These are phyloP conservation scores for Hygrophoropsis aurantiaca DNA, from an alignment of 768 basidiomycete species.

Conservation along the genomic window DNA sequence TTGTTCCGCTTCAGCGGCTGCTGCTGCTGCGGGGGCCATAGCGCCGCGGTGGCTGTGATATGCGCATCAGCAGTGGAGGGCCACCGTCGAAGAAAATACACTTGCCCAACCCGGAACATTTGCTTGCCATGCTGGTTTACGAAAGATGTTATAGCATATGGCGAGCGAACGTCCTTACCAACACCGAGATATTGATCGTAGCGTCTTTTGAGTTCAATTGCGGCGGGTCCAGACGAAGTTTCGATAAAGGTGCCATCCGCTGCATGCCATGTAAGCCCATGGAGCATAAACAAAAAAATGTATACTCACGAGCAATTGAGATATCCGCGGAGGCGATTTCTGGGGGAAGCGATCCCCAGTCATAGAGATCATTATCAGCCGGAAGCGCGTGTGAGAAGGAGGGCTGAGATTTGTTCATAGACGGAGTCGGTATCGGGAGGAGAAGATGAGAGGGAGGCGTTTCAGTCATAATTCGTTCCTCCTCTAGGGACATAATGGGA, in stretches of 20 bases:
- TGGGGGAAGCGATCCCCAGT: slow-evolving; percentile 41
- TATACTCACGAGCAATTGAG: slow-evolving; percentile 54
- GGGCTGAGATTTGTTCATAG: slow-evolving; percentile 38
- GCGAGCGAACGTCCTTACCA: slow-evolving; percentile 64
- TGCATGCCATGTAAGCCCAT: slow-evolving; percentile 22
- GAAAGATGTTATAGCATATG: slow-evolving; percentile 80
- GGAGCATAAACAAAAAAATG: slow-evolving; percentile 7
- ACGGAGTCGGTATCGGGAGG: slow-evolving; percentile 42
- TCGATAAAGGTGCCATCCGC: slow-evolving; percentile 80
- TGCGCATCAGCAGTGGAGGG: background rate
- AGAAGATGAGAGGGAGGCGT: slow-evolving; percentile 28
- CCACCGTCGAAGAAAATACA: slow-evolving; percentile 10
- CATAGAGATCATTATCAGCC: slow-evolving; percentile 30
- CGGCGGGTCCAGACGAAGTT: slow-evolving; percentile 73
- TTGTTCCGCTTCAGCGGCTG: slow-evolving; percentile 47
- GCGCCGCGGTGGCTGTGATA: slow-evolving; percentile 54
- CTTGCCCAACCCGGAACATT: slow-evolving; percentile 78
- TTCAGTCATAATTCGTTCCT: slow-evolving; percentile 19
- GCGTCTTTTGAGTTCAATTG: slow-evolving; percentile 72
- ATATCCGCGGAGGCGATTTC: slow-evolving; percentile 59
- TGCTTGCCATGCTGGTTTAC: slow-evolving; percentile 78
- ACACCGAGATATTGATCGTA: slow-evolving; percentile 74
- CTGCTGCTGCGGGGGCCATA: slow-evolving; percentile 55
- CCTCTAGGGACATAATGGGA: slow-evolving; percentile 11
- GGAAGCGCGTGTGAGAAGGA: slow-evolving; percentile 44